Evolutionary conservation across 2,329 filamentous ascomycete species (phyloP).

Genomic region (Aureobasidium sp.): DNA sequence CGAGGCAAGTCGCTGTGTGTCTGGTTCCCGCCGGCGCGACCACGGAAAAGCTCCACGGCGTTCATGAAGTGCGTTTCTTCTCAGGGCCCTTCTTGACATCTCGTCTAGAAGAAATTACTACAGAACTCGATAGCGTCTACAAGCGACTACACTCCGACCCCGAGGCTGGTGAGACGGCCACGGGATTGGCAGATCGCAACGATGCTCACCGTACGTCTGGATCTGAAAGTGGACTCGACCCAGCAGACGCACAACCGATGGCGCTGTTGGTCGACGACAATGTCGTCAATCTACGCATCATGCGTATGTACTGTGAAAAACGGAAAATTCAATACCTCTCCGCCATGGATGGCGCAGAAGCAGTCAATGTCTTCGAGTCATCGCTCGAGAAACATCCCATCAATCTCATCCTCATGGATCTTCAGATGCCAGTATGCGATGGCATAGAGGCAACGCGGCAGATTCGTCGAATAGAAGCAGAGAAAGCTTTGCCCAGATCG

Average conservation of each 20-base stretch:
- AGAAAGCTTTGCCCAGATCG: slow-evolving; percentile 28
- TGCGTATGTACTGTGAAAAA: slow-evolving; percentile 42
- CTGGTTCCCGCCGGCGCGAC: slow-evolving; percentile 25
- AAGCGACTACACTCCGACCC: slow-evolving; percentile 1
- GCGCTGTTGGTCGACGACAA: slow-evolving; percentile 45
- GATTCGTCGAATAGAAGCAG: slow-evolving; percentile 33
- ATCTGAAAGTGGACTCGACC: neutral
- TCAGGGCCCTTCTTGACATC: slow-evolving; percentile 26
- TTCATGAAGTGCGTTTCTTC: slow-evolving; percentile 23
- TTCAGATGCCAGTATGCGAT: slow-evolving; percentile 41
- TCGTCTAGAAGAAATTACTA: slow-evolving; percentile 19
- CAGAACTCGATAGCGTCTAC: slow-evolving; percentile 15
- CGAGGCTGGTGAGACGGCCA: slow-evolving; percentile 11
- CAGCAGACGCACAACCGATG: slow-evolving; percentile 19
- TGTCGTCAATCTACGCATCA: slow-evolving; percentile 42
- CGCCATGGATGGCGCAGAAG: slow-evolving; percentile 40
- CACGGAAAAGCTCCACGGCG: slow-evolving; percentile 20
- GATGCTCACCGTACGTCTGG: neutral
- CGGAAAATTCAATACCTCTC: slow-evolving; percentile 37
- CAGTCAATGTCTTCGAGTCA: slow-evolving; percentile 33
- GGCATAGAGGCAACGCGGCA: slow-evolving; percentile 34
- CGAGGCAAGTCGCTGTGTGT: slow-evolving; percentile 25
- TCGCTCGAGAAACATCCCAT: slow-evolving; percentile 26
- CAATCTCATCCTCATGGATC: slow-evolving; percentile 38
- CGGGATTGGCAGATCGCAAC: neutral